These are phyloP conservation scores for Calcarisporium arbuscula DNA, from an alignment of 2,329 filamentous ascomycete genomes.

Conservation along the genomic window DNA sequence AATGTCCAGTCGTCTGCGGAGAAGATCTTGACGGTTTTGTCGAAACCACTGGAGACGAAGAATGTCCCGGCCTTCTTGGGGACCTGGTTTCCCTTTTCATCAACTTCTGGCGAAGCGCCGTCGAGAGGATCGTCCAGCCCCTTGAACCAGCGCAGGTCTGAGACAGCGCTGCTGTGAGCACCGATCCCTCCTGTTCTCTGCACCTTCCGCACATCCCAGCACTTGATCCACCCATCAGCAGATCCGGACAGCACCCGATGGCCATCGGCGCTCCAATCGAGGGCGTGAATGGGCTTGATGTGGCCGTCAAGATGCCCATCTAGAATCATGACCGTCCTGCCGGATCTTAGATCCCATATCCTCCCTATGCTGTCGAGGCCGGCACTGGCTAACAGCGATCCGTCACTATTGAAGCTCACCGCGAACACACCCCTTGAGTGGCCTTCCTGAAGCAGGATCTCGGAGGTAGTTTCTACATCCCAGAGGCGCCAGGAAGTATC, in stretches of 20 bases:
- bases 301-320: slow-evolving; percentile 76
- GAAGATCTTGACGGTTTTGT: slow-evolving; percentile 92
- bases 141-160: slow-evolving; percentile 90
- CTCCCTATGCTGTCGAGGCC: slow-evolving; percentile 91
- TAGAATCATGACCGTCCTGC: slow-evolving; percentile 90
- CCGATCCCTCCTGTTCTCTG: slow-evolving; percentile 77
- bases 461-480: slow-evolving; percentile 81
- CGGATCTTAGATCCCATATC: slow-evolving; percentile 90
- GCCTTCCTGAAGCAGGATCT: slow-evolving; percentile 85
- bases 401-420: slow-evolving; percentile 84
- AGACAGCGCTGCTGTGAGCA: slow-evolving; percentile 85
- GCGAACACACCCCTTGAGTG: slow-evolving; percentile 92
- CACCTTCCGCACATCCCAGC: slow-evolving; percentile 93
- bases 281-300: slow-evolving; percentile 85
- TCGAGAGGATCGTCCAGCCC: slow-evolving; percentile 69
- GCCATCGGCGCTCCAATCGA: slow-evolving; percentile 90
- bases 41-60: slow-evolving; percentile 85
- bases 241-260: slow-evolving; percentile 90
- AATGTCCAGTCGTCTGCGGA: slow-evolving; percentile 94
- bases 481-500: slow-evolving; percentile 96
- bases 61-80: slow-evolving; percentile 90
- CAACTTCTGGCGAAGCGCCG: slow-evolving; percentile 51
- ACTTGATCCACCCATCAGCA: slow-evolving; percentile 92
- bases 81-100: slow-evolving; percentile 57
- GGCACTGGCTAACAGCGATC: slow-evolving; percentile 84